phyloP scores from a whole-genome alignment of 495 filamentous ascomycete species.

The Aspergillus steynii region DNA sequence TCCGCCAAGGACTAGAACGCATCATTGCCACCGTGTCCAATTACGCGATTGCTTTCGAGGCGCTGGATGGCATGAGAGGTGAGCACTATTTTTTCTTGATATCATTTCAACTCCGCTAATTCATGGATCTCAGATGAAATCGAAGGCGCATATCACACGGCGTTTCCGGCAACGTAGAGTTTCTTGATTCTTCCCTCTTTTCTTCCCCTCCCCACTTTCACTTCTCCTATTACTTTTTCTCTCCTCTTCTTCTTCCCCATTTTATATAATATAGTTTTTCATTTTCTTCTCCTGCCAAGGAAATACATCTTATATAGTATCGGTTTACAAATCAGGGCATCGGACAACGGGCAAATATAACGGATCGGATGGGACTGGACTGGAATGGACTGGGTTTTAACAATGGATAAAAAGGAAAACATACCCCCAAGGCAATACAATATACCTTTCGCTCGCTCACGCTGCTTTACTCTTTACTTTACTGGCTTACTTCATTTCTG shows the following conservation, averaged over 20 bases:
- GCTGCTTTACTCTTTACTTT: not conserved
- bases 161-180: constrained; percentile 31
- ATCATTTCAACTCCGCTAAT: not conserved
- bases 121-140: constrained; percentile 40
- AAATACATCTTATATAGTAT: constrained; percentile 5
- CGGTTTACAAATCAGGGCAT: constrained; percentile 1
- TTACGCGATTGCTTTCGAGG: constrained; percentile 60
- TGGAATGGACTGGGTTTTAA: not conserved
- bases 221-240: constrained; percentile 1
- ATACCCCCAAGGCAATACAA: not conserved
- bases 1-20: constrained; percentile 54
- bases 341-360: constrained; percentile 3
- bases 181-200: constrained; percentile 1
- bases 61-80: constrained; percentile 64
- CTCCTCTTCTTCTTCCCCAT: not conserved
- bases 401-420: constrained; percentile 4
- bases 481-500: too few species aligned
- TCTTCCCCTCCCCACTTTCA: not conserved
- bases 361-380: constrained; percentile 3
- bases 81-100: constrained; percentile 11
- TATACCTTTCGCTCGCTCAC: not conserved
- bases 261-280: constrained; percentile 10
- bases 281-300: constrained; percentile 9
- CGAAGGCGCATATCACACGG: constrained; percentile 47
- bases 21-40: constrained; percentile 54